Evolutionary conservation across 73 alveolate species (phyloP).

Genomic region (Symbiodinium pilosum): DNA sequence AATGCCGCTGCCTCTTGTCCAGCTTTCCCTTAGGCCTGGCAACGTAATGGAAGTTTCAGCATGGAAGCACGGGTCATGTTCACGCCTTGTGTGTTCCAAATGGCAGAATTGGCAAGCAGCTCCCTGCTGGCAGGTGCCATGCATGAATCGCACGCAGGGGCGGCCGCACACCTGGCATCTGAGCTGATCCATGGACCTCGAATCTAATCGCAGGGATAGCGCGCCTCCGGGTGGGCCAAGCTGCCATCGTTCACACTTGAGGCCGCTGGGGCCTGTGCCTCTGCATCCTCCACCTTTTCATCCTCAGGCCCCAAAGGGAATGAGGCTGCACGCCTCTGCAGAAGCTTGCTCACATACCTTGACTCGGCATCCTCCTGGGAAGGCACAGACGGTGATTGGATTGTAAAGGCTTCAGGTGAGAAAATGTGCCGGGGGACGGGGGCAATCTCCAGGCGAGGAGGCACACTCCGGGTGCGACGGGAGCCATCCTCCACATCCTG

Average conservation of each 20-base stretch:
- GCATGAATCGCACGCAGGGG: slow-evolving; percentile 9
- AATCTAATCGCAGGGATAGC: not conserved
- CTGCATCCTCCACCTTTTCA: not conserved
- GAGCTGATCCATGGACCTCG: no score
- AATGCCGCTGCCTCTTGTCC: slow-evolving; percentile 1
- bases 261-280: not conserved
- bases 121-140: not conserved
- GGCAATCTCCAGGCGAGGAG: not conserved
- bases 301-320: not conserved
- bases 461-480: not conserved
- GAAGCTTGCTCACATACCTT: not conserved
- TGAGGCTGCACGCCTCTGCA: not conserved
- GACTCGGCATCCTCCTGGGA: not conserved
- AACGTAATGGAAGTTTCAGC: not conserved
- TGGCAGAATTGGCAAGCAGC: not conserved
- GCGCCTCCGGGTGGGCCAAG: not conserved
- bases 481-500: no score
- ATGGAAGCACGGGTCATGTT: no score
- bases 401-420: no score
- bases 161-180: slow-evolving; percentile 9
- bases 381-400: not conserved
- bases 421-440: not conserved
- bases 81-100: not conserved
- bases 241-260: not conserved
- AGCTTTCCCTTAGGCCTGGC: slow-evolving; percentile 1